Evolutionary conservation across 805 yeast genomes (phyloP).

Genomic region (Starmerella kuoi): DNA sequence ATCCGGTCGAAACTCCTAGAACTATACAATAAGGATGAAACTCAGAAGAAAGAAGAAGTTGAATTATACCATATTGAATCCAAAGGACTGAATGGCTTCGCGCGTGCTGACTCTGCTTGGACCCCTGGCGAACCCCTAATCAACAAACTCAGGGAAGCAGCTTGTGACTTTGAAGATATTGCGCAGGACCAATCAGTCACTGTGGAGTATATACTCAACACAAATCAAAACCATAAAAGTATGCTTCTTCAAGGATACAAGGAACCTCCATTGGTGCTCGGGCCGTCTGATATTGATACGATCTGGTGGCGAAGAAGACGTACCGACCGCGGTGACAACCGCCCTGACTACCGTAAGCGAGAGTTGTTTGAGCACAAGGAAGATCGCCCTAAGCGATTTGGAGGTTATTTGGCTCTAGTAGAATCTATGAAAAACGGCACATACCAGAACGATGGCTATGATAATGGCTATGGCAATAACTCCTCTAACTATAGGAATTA

Average conservation of each 20-base stretch:
- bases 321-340: constrained; percentile 25
- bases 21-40: constrained; percentile 33
- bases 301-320: constrained; percentile 31
- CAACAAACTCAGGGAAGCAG: constrained; percentile 33
- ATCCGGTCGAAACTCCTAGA: constrained; percentile 33
- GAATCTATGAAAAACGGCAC: constrained; percentile 8
- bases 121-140: constrained; percentile 29
- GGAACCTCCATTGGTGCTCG: constrained; percentile 48
- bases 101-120: constrained; percentile 27
- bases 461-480: constrained; percentile 11
- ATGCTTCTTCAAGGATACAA: constrained; percentile 73
- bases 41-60: constrained; percentile 15
- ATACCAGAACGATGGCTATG: constrained; percentile 14
- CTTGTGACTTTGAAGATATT: constrained; percentile 34
- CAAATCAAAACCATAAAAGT: constrained; percentile 49
- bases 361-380: constrained; percentile 20
- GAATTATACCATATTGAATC: constrained; percentile 20
- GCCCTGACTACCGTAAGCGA: constrained; percentile 22
- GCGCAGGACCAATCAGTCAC: constrained; percentile 34
- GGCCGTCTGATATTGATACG: constrained; percentile 55
- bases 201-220: constrained; percentile 51
- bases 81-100: constrained; percentile 30
- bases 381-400: constrained; percentile 16
- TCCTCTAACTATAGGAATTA: no score
- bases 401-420: constrained; percentile 20